These are phyloP conservation scores for Puccinia novopanici DNA, from an alignment of 1,284 basidiomycete species.

Conservation along the genomic window DNA sequence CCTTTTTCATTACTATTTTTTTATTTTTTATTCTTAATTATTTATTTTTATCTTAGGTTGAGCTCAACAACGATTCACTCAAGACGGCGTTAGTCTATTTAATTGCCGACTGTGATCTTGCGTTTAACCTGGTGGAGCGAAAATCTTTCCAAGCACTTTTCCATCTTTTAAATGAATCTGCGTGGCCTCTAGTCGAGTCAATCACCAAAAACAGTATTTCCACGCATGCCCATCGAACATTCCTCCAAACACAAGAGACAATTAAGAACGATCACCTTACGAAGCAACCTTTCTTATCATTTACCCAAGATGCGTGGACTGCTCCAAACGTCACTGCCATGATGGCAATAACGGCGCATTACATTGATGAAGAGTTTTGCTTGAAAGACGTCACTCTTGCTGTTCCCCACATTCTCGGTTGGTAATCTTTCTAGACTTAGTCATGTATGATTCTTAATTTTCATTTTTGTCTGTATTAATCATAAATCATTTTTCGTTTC, in stretches of 20 bases:
- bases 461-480: too few relatives aligned
- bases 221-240: not conserved
- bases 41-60: not conserved
- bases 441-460: not conserved
- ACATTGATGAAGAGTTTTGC: slow-evolving; percentile 20
- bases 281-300: not conserved
- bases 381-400: slow-evolving; percentile 1
- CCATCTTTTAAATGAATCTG: not conserved
- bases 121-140: not conserved
- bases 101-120: not conserved
- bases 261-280: not conserved
- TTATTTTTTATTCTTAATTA: not conserved
- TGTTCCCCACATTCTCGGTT: slow-evolving; percentile 8
- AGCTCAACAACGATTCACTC: slow-evolving; percentile 2
- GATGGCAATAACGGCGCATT: slow-evolving; percentile 28
- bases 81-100: not conserved
- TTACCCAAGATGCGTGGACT: slow-evolving; percentile 13
- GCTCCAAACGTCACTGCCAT: slow-evolving; percentile 10
- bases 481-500: not conserved
- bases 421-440: not conserved
- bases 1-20: not conserved
- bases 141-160: not conserved
- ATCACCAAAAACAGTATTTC: not conserved
- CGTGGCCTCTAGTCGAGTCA: not conserved
- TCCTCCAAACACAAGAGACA: not conserved